These are phyloP conservation scores for Podila clonocystis DNA, from an alignment of 192 early-diverging fungal species.

Conservation along the genomic window DNA sequence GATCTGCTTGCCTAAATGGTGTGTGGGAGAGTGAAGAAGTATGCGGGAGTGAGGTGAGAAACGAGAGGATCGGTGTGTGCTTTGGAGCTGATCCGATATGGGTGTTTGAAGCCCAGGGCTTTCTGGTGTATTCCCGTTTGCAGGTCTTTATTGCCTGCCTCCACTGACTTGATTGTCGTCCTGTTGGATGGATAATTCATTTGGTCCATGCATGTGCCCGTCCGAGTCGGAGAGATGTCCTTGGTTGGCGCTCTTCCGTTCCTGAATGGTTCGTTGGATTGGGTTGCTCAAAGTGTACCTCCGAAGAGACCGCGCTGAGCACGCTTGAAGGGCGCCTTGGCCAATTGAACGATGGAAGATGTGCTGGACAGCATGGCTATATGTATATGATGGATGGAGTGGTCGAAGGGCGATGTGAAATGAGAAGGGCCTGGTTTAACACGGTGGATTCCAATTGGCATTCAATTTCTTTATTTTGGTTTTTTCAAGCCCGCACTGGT, in stretches of 20 bases:
- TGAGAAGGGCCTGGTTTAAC: background rate
- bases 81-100: background rate
- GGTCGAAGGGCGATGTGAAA: too few species aligned
- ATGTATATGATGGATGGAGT: background rate
- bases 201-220: too few species aligned
- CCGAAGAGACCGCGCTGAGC: slow-evolving; percentile 67
- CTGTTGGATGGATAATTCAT: too few species aligned
- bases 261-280: background rate
- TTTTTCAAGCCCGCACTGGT: background rate
- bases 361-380: slow-evolving; percentile 41
- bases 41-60: too few species aligned
- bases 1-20: slow-evolving; percentile 57
- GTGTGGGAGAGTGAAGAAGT: too few species aligned
- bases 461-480: slow-evolving; percentile 1
- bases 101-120: too few species aligned
- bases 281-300: slow-evolving; percentile 25
- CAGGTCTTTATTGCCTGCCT: too few species aligned
- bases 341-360: slow-evolving; percentile 52
- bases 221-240: too few species aligned
- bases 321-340: slow-evolving; percentile 64
- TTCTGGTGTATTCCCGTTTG: too few species aligned
- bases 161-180: too few species aligned
- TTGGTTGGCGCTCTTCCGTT: background rate
- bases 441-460: too few species aligned
- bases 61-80: too few species aligned